These are phyloP conservation scores for Prototheca wickerhamii DNA, from an alignment of 163 green algal genomes.

Conservation along the genomic window DNA sequence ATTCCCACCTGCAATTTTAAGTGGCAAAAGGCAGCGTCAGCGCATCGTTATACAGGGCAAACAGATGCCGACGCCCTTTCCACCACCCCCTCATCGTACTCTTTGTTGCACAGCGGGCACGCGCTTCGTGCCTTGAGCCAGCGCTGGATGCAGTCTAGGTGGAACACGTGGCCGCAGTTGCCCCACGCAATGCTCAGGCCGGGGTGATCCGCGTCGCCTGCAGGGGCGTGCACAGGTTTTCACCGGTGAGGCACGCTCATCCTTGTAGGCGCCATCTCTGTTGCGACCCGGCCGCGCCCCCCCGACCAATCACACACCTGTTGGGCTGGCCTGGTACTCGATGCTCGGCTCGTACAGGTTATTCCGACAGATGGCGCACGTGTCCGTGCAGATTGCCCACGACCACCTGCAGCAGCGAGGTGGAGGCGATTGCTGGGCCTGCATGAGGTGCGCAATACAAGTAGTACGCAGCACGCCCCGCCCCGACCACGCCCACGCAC, in stretches of 20 bases:
- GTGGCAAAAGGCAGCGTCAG: background rate
- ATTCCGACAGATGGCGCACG: conserved; percentile 95
- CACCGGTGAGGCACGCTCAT: too few species aligned
- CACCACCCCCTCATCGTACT: conserved; percentile 3
- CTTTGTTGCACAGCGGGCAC: conserved; percentile 91
- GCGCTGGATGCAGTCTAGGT: conserved; percentile 86
- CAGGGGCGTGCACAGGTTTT: conserved; percentile 1
- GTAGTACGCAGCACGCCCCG: background rate
- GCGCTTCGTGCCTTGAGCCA: conserved; percentile 84
- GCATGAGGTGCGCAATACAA: conserved; percentile 9
- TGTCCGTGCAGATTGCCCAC: conserved; percentile 94
- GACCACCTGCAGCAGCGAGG: conserved; percentile 49
- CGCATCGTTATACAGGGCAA: background rate
- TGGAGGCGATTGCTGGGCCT: background rate
- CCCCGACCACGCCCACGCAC: conserved; percentile 8
- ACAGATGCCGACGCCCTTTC: background rate
- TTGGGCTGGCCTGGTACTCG: conserved; percentile 91
- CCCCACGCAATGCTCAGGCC: conserved; percentile 90
- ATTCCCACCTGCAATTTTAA: conserved; percentile 81
- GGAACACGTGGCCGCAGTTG: conserved; percentile 85
- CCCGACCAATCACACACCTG: too few species aligned
- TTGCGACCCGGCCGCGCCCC: too few species aligned
- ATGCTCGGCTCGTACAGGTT: conserved; percentile 96
- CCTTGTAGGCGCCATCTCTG: too few species aligned
- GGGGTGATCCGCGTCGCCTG: conserved; percentile 79